phyloP scores from a whole-genome alignment of 1,284 basidiomycete species.

The Salmacisia buchloeana region DNA sequence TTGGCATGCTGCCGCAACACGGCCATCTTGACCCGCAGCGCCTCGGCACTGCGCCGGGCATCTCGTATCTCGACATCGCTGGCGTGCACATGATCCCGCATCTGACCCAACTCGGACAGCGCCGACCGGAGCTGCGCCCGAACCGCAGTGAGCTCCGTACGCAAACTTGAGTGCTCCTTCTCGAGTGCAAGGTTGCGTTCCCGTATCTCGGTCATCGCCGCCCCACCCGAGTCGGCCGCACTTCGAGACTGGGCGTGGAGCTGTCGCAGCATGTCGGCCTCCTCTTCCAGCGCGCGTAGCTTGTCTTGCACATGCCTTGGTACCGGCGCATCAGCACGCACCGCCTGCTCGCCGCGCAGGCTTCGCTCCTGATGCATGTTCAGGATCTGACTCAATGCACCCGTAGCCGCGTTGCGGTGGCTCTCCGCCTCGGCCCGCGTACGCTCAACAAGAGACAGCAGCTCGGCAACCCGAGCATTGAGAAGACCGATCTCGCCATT shows the following conservation, averaged over 20 bases:
- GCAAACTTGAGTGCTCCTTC: slow-evolving; percentile 64
- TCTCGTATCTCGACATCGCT: slow-evolving; percentile 65
- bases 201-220: slow-evolving; percentile 64
- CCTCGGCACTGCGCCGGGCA: slow-evolving; percentile 65
- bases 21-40: slow-evolving; percentile 68
- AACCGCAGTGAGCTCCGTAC: slow-evolving; percentile 71
- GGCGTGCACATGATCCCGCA: slow-evolving; percentile 54
- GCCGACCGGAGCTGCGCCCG: slow-evolving; percentile 70
- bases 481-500: slow-evolving; percentile 22
- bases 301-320: slow-evolving; percentile 38
- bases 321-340: slow-evolving; percentile 12
- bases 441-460: slow-evolving; percentile 64
- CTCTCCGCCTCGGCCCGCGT: slow-evolving; percentile 42
- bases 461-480: slow-evolving; percentile 62
- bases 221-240: slow-evolving; percentile 49
- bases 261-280: slow-evolving; percentile 39
- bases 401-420: slow-evolving; percentile 40
- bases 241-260: slow-evolving; percentile 39
- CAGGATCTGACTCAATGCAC: slow-evolving; percentile 40
- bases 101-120: slow-evolving; percentile 65
- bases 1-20: slow-evolving; percentile 80
- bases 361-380: slow-evolving; percentile 27
- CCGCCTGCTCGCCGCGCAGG: neutral
- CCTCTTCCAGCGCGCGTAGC: slow-evolving; percentile 42
- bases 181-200: slow-evolving; percentile 64